These are phyloP conservation scores for Chiua virens DNA, from an alignment of 768 basidiomycete genomes.

Conservation along the genomic window DNA sequence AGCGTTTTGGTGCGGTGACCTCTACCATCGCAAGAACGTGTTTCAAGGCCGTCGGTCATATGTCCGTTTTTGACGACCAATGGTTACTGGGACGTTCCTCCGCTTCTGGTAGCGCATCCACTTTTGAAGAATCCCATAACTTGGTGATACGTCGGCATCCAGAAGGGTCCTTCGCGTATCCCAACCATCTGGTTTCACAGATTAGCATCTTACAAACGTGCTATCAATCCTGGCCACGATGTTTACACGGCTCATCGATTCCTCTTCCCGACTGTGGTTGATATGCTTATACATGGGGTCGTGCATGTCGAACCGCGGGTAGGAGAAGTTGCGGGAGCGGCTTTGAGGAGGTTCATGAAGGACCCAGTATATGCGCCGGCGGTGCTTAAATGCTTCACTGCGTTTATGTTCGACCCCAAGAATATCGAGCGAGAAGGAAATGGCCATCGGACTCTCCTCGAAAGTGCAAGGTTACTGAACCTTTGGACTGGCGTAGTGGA, in stretches of 20 bases:
- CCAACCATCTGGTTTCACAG: conserved; percentile 54
- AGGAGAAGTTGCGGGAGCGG: conserved; percentile 62
- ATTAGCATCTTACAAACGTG: conserved; percentile 73
- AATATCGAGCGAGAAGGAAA: conserved; percentile 64
- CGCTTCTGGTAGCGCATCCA: conserved; percentile 34
- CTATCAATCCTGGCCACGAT: conserved; percentile 85
- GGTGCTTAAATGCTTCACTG: conserved; percentile 64
- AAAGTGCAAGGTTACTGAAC: conserved; percentile 63
- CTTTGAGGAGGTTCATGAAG: conserved; percentile 72
- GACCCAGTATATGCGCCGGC: conserved; percentile 53
- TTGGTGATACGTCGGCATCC: conserved; percentile 66
- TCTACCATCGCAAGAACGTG: conserved; percentile 58
- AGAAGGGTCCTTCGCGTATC: conserved; percentile 66
- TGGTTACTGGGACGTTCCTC: conserved; percentile 62
- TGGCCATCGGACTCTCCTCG: conserved; percentile 60
- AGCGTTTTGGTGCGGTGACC: conserved; percentile 58
- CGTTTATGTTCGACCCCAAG: conserved; percentile 72
- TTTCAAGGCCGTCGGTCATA: conserved; percentile 63
- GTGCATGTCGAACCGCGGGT: conserved; percentile 81
- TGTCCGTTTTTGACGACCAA: conserved; percentile 86
- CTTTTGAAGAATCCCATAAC: conserved; percentile 71
- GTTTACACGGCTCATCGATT: conserved; percentile 55
- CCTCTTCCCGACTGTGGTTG: conserved; percentile 61
- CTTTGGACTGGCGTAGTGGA: conserved; percentile 77
- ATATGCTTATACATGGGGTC: conserved; percentile 79